Base-by-base conservation (phyloP, 2,329 filamentous ascomycete genomes). In the Aspergillus sclerotialis region DNA sequence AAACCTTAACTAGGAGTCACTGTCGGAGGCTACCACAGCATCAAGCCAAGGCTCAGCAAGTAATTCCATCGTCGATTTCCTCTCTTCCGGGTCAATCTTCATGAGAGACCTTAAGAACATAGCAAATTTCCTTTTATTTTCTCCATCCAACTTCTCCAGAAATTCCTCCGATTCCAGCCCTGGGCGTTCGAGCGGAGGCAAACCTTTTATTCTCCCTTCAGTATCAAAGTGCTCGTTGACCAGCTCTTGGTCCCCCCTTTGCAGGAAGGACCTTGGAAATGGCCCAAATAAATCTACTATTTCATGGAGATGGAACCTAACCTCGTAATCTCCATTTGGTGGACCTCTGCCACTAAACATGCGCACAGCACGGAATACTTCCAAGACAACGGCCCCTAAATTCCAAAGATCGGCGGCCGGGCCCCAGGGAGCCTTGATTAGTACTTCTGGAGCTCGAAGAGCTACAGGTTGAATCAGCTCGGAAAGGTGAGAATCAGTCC, bases 391-490 rank as follows among this genome's bases (percentile, higher is more conserved):
- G 23, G 40, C 40, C 8, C 38, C 38, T 28, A 40, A 13, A 35
- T 46, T 52, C 50, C 50, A 55, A 7, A 52, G 40, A 28, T 55
- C 52, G 6, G 47, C 40, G 11, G 38, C 32, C 8, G 37, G 33
- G 7, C 39, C 45, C 50, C 48, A 55, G 2, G 44, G 42, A 14
- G 44, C 44, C 7, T 40, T 43, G 7, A 55, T 36, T 2, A 50
- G 33, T 5, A 55, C 40, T 36, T 55, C 51, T n/a, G 51, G 52
- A 11, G 52, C 45, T 24, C 52, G 39, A 12, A 53, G 43, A 7
- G 45, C 32, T 6, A 44, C 33, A 15, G 48, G 50, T 27, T 52
- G 44, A 15, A 48, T 48, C 8, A 45, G 21, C 28, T 47, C 42
- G 5, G 37, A 42, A 3, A 50, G 40, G 23, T 48, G 48, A 8